Base-by-base conservation (phyloP, 345 rosid species). In the Trapa bicornis region DNA sequence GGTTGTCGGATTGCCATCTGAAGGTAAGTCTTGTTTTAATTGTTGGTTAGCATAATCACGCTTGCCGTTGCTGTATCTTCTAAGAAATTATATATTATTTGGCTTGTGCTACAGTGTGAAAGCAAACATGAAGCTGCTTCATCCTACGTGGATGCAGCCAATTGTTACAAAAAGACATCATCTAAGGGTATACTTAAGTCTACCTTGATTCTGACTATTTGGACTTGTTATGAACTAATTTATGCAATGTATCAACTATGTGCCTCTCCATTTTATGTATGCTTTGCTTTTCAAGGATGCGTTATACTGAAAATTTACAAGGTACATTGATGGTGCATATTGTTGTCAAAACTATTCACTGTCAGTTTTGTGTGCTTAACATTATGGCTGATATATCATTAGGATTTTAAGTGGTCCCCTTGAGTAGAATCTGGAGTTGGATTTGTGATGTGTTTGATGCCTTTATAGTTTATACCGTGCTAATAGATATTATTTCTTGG, bases 71-170 rank as follows among this genome's bases (percentile, higher is more conserved):
- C 9, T 4, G 35, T n/a, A 7, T 54, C 29, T n/a, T 54, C 14
- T 54, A 54, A 17, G 60, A n/a, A 54, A n/a, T 54, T 54, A 53
- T 42, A 35, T 41, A 16, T 29, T 61, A 53, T 15, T 57, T 14
- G 43, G 33, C 45, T 68, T 33, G 39, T 63, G 42, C n/a, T 43
- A 56, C 78, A 88, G 97, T 71, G 85, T 70, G 95, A 88, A 52
- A 86, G 95, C 89, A 86, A 86, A 70, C 95, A 91, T 68, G 97
- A 91, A 83, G 88, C 88, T 69, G 96, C 95, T 41, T 85, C 83
- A 37, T 91, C 96, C 60, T 88, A 80, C 74, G 96, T 84, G 41
- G 95, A 88, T 73, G 97, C 96, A 78, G 96, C 89, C 73, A 89
- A 88, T 68, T 88, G 91, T 81, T 91, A 88, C 76, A 88, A 88